Evolutionary conservation across 2,329 filamentous ascomycete genomes (phyloP), one percentile per base, ranked within the genome.

Genomic region (Colletotrichum tropicale): DNA sequence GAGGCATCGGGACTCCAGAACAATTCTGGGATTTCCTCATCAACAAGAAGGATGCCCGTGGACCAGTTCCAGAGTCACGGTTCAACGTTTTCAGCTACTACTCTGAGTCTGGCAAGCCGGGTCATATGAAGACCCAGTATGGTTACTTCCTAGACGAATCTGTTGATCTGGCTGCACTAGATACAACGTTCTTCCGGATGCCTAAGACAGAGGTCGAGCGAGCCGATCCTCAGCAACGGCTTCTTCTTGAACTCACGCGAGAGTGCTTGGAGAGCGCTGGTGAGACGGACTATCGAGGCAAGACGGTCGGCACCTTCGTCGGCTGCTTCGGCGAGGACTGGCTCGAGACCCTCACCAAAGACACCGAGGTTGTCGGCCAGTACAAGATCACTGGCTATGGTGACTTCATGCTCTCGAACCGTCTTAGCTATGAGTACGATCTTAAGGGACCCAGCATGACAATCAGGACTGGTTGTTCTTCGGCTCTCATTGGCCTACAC

Each of bases 401-500:
- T 3, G 78, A 82, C 43, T 80, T 80, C 66, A 78, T 80, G 26
- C 24, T 84, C 2, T 73, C 82, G 8, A 85, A 85, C 52, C 77
- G 83, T 0, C 69, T 82, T 1, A 81, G 80, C 2, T 83, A 84
- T 30, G 81, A 84, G 58, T 82, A 80, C 30, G 78, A 83, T 56
- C 75, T 85, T 3, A 80, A 70, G 8, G 84, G 83, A 0, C 83
- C 83, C 0, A 81, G 82, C 30, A 78, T 85, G 75, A 82, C 80
- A 2, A 76, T 86, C 24, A 78, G 82, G 7, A 85, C 85, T 2
- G 85, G 80, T 2, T 87, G 85, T 66, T 85, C 84, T 0, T 80
- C 82, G 1, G 76, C 80, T 2, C 62, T 86, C 3, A 74, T 81
- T 1, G 81, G 78, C 3, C 77, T 86, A 2, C 79, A 86, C 65